A percentile compares a stretch with the other conserved stretches of the same genome.
Conservation (phyloP, 2,329 filamentous ascomycete species). For the Aspergillus pseudotamarii region DNA sequence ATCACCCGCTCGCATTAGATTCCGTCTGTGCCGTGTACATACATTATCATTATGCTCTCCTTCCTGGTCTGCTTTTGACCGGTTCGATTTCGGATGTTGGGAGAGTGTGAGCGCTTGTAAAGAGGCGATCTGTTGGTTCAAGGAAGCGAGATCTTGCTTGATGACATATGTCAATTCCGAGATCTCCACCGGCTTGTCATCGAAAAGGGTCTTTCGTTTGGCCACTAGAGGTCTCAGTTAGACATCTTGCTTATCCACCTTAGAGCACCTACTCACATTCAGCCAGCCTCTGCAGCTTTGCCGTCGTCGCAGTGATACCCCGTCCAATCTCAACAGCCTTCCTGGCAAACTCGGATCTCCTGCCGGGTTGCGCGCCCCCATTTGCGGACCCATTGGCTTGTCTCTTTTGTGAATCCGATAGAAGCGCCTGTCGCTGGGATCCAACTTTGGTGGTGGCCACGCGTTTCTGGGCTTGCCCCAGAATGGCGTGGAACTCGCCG, state of each 20-base stretch:
- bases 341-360: constrained; percentile 87
- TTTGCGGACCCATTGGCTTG: constrained; percentile 63
- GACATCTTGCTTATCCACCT: background rate
- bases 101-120: constrained; percentile 78
- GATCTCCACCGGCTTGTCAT: constrained; percentile 94
- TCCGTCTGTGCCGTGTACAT: constrained; percentile 22
- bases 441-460: constrained; percentile 76
- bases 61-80: constrained; percentile 67
- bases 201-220: constrained; percentile 95
- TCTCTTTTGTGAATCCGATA: constrained; percentile 68
- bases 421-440: constrained; percentile 77
- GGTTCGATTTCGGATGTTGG: constrained; percentile 66
- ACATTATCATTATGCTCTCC: constrained; percentile 97
- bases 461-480: constrained; percentile 79
- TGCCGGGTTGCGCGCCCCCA: constrained; percentile 48
- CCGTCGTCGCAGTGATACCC: constrained; percentile 90
- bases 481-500: constrained; percentile 89
- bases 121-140: constrained; percentile 83
- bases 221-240: constrained; percentile 61
- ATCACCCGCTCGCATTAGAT: constrained; percentile 8
- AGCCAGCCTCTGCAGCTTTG: constrained; percentile 89
- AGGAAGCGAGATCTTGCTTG: constrained; percentile 87
- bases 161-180: constrained; percentile 96
- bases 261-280: constrained; percentile 60
- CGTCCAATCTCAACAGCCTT: constrained; percentile 89